Evolutionary conservation across 2,329 filamentous ascomycete genomes (phyloP).

Genomic region (Colletotrichum camelliae): DNA sequence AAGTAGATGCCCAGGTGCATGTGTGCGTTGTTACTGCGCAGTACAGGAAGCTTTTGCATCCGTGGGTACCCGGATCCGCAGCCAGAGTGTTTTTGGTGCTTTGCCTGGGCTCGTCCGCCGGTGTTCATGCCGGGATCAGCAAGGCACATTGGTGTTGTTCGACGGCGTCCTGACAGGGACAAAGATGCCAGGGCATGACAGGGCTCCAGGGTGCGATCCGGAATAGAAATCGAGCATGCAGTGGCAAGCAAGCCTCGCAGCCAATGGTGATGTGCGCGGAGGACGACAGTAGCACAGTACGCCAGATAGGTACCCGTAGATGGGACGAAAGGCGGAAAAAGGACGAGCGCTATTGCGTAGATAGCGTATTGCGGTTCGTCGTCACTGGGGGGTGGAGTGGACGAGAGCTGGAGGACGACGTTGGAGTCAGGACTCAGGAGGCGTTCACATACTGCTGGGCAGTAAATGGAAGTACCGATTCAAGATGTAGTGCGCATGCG

Average conservation of each 20-base stretch:
- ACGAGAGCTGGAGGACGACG: neutral
- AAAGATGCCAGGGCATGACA: neutral
- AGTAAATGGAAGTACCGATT: neutral
- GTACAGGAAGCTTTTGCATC: neutral
- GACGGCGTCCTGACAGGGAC: neutral
- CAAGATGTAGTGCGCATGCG: neutral
- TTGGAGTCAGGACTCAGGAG: neutral
- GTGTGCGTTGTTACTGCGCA: neutral
- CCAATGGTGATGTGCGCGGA: neutral
- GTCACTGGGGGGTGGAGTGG: neutral
- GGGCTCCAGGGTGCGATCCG: neutral
- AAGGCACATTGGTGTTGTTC: neutral
- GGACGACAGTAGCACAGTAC: neutral
- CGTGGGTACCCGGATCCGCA: neutral
- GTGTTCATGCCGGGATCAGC: neutral
- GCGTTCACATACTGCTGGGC: neutral
- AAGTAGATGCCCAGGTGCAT: neutral
- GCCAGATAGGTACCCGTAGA: neutral
- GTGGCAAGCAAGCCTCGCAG: neutral
- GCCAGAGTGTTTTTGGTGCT: neutral
- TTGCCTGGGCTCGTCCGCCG: neutral
- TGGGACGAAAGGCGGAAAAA: neutral
- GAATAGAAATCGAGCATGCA: conserved; percentile 2
- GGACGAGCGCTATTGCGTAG: neutral
- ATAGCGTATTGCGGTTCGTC: neutral